Evolutionary conservation across 768 basidiomycete genomes (phyloP), one percentile per base, ranked within the genome.

Genomic region (Pleurotus ostreatus): DNA sequence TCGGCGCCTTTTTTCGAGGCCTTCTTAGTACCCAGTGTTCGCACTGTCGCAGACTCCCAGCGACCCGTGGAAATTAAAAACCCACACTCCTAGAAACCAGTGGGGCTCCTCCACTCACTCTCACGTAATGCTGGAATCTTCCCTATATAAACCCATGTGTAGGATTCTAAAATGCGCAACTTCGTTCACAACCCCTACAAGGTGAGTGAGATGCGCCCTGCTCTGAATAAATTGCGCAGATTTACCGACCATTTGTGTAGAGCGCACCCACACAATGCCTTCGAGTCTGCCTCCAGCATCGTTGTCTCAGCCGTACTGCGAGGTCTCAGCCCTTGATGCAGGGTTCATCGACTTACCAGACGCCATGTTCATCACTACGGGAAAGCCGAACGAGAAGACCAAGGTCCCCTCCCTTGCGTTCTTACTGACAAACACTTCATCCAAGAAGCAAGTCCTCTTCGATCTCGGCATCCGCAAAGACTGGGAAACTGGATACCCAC

Each of bases 391-490:
- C 1, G 68, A 63, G 7, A 57, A 63, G 8, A 62, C 63, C 3
- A 55, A 55, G 2, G 69, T 68, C 11, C 84, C 84, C 2, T 75
- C 77, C 15, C 72, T 85, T 45, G 70, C 78, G 2, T 86, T 85
- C 66, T 72, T 77, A 53, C 64, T 85, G 39, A 73, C 69, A 6
- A 83, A 85, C 59, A 78, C 80, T 2, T 56, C 60, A 13, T 64
- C 68, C 3, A 63, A 68, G 15, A 41, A 53, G 22, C 74, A 69
- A 30, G 62, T 81, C 41, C 57, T 83, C 0, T 84, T 85, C 59
- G 85, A 86, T 57, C 74, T 85, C 13, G 84, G 84, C 5, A 70
- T 79, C 7, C 75, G 81, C 23, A 72, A 74, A 46, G 78, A 84
- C 59, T 68, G 70, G 60, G 70, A 76, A n/a, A 74, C 66, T 2